Evolutionary conservation across 441 rosid genomes (phyloP), one percentile per base, ranked within the genome.

Genomic region (Aquilaria agallochum): DNA sequence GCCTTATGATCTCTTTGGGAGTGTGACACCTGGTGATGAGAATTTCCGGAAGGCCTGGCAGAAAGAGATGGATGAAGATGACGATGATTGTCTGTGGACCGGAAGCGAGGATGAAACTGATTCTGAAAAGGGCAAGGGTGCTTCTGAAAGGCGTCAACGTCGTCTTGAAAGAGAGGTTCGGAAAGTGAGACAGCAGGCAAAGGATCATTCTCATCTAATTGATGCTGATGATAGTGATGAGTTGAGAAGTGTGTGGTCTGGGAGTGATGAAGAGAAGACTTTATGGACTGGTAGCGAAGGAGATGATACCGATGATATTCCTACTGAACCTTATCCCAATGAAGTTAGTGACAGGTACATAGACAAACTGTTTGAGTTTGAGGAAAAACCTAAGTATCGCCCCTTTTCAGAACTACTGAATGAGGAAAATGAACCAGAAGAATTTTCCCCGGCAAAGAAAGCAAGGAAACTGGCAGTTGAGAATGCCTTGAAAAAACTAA

Each of bases 261-360:
- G 84, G 46, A 90, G 97, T 53, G 98, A 91, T 2, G 96, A 94
- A 64, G 96, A 90, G 74, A 90, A 87, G 83, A 83, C 90, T 11
- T 68, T 94, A 36, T 94, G 98, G 95, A 94, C 96, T 0, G 96
- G 98, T n/a, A 83, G 86, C 31, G 97, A 94, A 78, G 87, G 85
- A 0, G 98, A 90, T 27, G 88, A 87, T 2, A 95, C 87, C 0
- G 78, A 84, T 11, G 96, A 87, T 66, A 77, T 87, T 62, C 98
- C 97, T n/a, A 84, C 86, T 9, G 97, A 89, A 56, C 77, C 98
- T 31, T 77, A 72, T 64, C 90, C 95, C 0, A 87, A 84, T 66
- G 90, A 87, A 71, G 68, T 80, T 54, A 88, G 96, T 56, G 96
- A 94, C 68, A 87, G 82, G 50, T 82, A 94, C 33, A 55, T 91